phyloP scores from a whole-genome alignment of 495 filamentous ascomycete species.

The Parmelia sp. region DNA sequence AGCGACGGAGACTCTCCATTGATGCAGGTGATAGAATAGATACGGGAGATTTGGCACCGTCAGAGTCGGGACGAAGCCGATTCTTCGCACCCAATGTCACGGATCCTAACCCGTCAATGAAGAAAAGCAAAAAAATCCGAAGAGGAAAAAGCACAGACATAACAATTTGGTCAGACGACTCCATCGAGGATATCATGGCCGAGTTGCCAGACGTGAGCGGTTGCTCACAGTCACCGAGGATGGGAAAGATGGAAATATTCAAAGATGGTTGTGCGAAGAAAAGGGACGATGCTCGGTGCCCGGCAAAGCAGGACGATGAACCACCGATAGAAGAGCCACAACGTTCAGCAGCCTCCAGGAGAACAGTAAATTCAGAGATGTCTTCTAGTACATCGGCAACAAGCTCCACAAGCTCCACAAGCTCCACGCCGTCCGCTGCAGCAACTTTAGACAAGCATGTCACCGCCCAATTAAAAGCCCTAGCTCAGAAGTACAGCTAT shows the following conservation, averaged over 20 bases:
- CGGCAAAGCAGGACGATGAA: slow-evolving; percentile 3
- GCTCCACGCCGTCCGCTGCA: slow-evolving; percentile 8
- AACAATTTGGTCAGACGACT: slow-evolving; percentile 62
- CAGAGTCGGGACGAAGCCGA: slow-evolving; percentile 43
- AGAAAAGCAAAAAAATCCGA: slow-evolving; percentile 38
- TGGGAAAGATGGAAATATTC: slow-evolving; percentile 27
- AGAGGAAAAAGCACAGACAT: slow-evolving; percentile 46
- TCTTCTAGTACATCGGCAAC: slow-evolving; percentile 6
- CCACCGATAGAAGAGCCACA: slow-evolving; percentile 7
- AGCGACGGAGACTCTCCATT: slow-evolving; percentile 58
- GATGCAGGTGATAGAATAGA: slow-evolving; percentile 42
- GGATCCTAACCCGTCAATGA: slow-evolving; percentile 47
- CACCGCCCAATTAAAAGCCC: slow-evolving; percentile 52
- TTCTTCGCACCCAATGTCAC: slow-evolving; percentile 46
- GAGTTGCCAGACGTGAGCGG: slow-evolving; percentile 41
- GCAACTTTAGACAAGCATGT: slow-evolving; percentile 82
- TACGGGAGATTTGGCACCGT: slow-evolving; percentile 28
- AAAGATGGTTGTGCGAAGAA: slow-evolving; percentile 19
- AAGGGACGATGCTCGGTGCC: not conserved
- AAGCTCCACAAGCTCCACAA: slow-evolving; percentile 2
- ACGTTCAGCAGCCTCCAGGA: slow-evolving; percentile 12
- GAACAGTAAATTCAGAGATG: not conserved
- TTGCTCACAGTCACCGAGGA: slow-evolving; percentile 26
- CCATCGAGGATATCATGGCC: slow-evolving; percentile 55
- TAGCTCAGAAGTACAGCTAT: slow-evolving; percentile 26